Evolutionary conservation across 2,329 filamentous ascomycete genomes (phyloP).

Genomic region (Dendrostoma leiphaemia): DNA sequence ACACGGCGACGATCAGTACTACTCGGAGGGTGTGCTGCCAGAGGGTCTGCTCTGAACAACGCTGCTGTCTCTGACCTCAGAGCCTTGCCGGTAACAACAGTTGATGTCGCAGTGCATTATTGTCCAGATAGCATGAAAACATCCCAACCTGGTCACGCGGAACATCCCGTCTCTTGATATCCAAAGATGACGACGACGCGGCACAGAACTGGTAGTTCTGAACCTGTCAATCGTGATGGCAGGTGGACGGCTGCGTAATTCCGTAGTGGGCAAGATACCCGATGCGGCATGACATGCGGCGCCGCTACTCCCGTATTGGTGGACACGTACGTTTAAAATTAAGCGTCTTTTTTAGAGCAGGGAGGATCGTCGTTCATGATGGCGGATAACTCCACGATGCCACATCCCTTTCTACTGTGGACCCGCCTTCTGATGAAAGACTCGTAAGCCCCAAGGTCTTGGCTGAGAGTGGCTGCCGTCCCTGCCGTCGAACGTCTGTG

Average conservation of each 20-base stretch:
- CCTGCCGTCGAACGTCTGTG: no score
- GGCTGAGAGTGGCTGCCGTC: not conserved
- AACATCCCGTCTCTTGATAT: not conserved
- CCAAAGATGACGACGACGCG: conserved; percentile 1
- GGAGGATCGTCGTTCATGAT: conserved; percentile 9
- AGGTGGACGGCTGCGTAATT: not conserved
- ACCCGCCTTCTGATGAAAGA: conserved; percentile 11
- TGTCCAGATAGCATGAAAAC: no score
- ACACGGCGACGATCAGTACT: not conserved
- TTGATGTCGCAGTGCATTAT: no score
- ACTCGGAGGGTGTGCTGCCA: not conserved
- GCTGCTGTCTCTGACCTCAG: not conserved
- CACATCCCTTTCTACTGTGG: conserved; percentile 2
- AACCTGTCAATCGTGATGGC: no score
- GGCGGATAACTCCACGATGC: not conserved
- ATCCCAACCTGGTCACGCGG: no score
- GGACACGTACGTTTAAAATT: conserved; percentile 6
- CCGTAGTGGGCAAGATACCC: conserved; percentile 2
- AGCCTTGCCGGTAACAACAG: no score
- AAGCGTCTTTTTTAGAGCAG: conserved; percentile 11
- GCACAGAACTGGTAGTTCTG: no score
- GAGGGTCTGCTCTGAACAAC: not conserved
- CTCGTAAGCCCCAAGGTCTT: conserved; percentile 10
- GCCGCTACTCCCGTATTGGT: not conserved
- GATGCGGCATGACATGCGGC: not conserved